phyloP scores from a whole-genome alignment of 2,329 filamentous ascomycete species.

The Colletotrichum aenigma region DNA sequence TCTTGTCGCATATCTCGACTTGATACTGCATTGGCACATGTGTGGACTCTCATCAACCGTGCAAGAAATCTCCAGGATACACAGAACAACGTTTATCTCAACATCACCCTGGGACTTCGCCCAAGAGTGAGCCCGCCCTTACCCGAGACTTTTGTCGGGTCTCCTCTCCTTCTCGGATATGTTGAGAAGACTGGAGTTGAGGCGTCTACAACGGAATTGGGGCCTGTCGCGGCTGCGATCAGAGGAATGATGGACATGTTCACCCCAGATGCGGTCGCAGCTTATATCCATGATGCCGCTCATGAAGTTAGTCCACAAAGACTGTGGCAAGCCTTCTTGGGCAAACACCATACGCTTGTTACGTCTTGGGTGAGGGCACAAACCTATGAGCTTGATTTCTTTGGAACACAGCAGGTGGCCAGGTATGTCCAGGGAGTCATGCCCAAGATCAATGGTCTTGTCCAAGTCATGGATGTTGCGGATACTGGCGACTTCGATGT shows the following conservation, averaged over 20 bases:
- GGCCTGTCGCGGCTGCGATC: slow-evolving; percentile 33
- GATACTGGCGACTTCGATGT: slow-evolving; percentile 37
- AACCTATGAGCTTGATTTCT: slow-evolving; percentile 46
- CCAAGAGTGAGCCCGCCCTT: slow-evolving; percentile 41
- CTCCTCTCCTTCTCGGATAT: slow-evolving; percentile 45
- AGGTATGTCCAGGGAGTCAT: slow-evolving; percentile 46
- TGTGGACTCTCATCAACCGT: slow-evolving; percentile 48
- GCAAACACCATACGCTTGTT: slow-evolving; percentile 42
- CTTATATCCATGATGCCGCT: slow-evolving; percentile 45
- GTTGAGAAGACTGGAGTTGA: slow-evolving; percentile 24
- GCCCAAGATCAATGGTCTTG: slow-evolving; percentile 43
- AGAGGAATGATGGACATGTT: slow-evolving; percentile 38
- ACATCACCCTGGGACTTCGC: slow-evolving; percentile 46
- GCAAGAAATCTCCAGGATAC: slow-evolving; percentile 33
- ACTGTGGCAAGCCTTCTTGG: slow-evolving; percentile 51
- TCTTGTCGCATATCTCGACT: slow-evolving; percentile 39
- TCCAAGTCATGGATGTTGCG: slow-evolving; percentile 43
- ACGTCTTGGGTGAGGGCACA: slow-evolving; percentile 46
- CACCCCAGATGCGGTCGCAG: slow-evolving; percentile 38
- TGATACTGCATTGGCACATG: slow-evolving; percentile 49
- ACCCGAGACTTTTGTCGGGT: slow-evolving; percentile 45
- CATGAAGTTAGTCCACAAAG: slow-evolving; percentile 49
- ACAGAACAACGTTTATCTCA: slow-evolving; percentile 37
- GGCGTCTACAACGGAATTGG: neutral
- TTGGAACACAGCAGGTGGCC: slow-evolving; percentile 23